A percentile compares a stretch with the other conserved stretches of the same genome.
Evolutionary conservation across 1,139 yeast species (phyloP).

Genomic region (Blastobotrys persicus): DNA sequence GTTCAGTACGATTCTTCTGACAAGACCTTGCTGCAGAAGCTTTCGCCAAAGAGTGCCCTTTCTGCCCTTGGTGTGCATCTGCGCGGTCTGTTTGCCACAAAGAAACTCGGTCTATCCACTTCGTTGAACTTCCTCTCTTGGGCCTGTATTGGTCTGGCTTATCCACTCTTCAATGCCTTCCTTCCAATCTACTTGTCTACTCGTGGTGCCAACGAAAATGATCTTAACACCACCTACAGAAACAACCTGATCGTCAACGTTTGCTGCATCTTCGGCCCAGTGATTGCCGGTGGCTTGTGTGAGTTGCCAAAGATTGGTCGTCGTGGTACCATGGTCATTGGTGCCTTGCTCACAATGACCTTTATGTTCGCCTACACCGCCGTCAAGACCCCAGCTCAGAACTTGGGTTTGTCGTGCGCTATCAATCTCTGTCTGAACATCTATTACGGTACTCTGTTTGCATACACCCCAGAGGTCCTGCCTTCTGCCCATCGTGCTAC

Average conservation of each 20-base stretch:
- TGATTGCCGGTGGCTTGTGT: conserved; percentile 47
- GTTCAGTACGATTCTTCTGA: conserved; percentile 19
- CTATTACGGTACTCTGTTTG: conserved; percentile 55
- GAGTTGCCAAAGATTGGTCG: conserved; percentile 52
- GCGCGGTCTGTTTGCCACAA: conserved; percentile 41
- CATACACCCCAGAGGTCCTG: conserved; percentile 59
- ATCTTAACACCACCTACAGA: conserved; percentile 46
- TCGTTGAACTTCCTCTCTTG: conserved; percentile 46
- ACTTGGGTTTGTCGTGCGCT: conserved; percentile 53
- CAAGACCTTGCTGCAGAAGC: conserved; percentile 15
- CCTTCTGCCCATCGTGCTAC: conserved; percentile 57
- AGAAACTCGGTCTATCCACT: conserved; percentile 44
- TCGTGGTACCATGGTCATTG: conserved; percentile 55
- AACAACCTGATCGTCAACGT: conserved; percentile 52
- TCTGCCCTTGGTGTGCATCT: conserved; percentile 21
- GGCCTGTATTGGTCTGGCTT: conserved; percentile 52
- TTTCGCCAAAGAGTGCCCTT: conserved; percentile 20
- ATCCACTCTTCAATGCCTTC: conserved; percentile 52
- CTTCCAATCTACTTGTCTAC: conserved; percentile 48
- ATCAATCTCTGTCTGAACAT: conserved; percentile 51
- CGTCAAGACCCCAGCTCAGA: conserved; percentile 48
- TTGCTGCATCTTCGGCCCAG: conserved; percentile 55
- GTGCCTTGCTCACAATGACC: conserved; percentile 55
- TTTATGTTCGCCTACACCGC: conserved; percentile 59
- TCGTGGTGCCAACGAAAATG: conserved; percentile 46